Evolutionary conservation across 345 rosid genomes (phyloP).

Genomic region (Bruguiera parviflora): DNA sequence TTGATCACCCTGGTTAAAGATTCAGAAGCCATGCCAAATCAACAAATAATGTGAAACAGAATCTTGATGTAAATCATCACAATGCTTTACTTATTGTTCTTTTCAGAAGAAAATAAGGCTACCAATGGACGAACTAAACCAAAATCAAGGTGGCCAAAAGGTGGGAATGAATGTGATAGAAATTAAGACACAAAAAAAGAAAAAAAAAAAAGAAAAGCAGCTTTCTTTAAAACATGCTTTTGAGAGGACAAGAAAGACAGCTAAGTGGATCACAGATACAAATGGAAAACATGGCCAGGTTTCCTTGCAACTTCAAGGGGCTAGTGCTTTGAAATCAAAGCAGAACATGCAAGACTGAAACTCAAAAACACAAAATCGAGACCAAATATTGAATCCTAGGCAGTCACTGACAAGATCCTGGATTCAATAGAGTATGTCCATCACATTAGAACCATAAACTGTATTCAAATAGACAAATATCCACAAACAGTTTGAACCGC

Average conservation of each 20-base stretch:
- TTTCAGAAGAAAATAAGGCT: neutral
- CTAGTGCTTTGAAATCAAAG: neutral
- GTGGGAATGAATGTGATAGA: too few species aligned
- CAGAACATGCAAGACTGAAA: neutral
- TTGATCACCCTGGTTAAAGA: constrained; percentile 6
- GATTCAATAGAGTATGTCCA: neutral
- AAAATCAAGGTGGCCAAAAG: too few species aligned
- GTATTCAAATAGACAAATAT: neutral
- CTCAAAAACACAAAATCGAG: neutral
- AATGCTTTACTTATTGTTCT: neutral
- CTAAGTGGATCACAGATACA: too few species aligned
- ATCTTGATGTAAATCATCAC: neutral
- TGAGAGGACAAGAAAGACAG: too few species aligned
- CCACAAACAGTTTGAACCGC: neutral
- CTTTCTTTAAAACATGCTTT: too few species aligned
- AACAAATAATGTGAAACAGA: neutral
- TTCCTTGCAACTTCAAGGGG: too few species aligned
- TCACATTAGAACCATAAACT: too few species aligned
- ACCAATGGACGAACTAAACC: too few species aligned
- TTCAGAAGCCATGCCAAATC: neutral
- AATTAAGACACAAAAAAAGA: neutral
- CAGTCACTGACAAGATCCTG: neutral
- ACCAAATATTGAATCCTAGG: neutral
- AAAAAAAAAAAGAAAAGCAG: neutral
- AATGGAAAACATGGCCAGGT: too few species aligned